A percentile compares a stretch with the other conserved stretches of the same genome.
phyloP scores from a whole-genome alignment of 768 basidiomycete genomes.

The Sporobolomyces pararoseus region DNA sequence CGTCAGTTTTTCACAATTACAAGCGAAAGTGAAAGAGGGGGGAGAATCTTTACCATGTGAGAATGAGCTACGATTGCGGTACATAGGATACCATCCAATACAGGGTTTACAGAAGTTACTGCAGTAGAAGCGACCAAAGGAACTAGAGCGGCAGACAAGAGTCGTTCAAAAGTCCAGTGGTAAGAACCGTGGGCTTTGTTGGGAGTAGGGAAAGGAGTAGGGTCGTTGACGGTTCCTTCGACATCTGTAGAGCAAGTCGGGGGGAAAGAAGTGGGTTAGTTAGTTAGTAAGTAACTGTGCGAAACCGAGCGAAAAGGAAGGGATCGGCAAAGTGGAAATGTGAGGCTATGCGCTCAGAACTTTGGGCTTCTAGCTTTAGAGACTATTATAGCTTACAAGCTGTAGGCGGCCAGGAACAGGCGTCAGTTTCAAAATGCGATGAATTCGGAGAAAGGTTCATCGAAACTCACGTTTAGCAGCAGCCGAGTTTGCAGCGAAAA shows the following conservation, averaged over 20 bases:
- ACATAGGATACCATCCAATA: slow-evolving; percentile 84
- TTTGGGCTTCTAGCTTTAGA: too few relatives aligned
- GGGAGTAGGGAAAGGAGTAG: slow-evolving; percentile 71
- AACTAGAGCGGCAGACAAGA: slow-evolving; percentile 79
- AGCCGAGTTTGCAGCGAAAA: slow-evolving; percentile 4
- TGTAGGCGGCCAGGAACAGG: not conserved
- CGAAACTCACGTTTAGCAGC: slow-evolving; percentile 29
- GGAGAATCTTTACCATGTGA: slow-evolving; percentile 71
- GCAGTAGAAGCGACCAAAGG: slow-evolving; percentile 84
- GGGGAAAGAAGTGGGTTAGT: too few relatives aligned
- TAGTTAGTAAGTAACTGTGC: not conserved
- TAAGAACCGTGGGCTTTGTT: slow-evolving; percentile 76
- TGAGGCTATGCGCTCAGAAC: too few relatives aligned
- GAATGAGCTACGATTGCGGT: slow-evolving; percentile 86
- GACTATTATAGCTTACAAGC: slow-evolving; percentile 5
- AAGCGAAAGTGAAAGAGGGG: not conserved
- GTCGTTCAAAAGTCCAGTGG: slow-evolving; percentile 88
- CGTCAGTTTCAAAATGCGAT: not conserved
- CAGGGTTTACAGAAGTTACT: slow-evolving; percentile 72
- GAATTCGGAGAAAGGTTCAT: not conserved
- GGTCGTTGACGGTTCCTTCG: slow-evolving; percentile 91
- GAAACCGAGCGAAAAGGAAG: not conserved
- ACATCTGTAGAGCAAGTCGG: slow-evolving; percentile 44
- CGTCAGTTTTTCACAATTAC: not conserved
- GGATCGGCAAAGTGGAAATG: not conserved